Evolutionary conservation across 192 early-diverging fungal species (phyloP).

Genomic region (Linnemannia exigua): DNA sequence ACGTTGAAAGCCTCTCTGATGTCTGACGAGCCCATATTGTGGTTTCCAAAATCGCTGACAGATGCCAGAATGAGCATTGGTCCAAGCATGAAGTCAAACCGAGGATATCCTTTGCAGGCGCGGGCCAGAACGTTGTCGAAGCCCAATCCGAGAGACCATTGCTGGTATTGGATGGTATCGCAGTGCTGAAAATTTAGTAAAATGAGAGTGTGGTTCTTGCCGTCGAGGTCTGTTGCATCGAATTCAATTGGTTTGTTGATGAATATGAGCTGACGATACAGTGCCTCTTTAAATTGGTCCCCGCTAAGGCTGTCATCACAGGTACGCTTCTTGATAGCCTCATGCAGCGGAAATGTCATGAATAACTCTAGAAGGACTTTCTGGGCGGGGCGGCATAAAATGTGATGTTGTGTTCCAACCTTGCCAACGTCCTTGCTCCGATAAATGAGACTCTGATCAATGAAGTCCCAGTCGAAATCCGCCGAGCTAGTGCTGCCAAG

Average conservation of each 20-base stretch:
- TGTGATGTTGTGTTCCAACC: constrained; percentile 14
- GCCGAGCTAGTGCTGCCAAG: constrained; percentile 10
- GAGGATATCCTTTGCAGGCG: constrained; percentile 40
- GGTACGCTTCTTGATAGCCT: constrained; percentile 27
- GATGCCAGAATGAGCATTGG: constrained; percentile 49
- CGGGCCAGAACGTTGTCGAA: constrained; percentile 26
- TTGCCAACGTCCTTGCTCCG: constrained; percentile 12
- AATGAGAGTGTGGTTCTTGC: constrained; percentile 9
- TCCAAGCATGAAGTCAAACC: constrained; percentile 54
- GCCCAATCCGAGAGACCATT: constrained; percentile 39
- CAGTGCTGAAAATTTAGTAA: constrained; percentile 20
- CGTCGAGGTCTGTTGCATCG: constrained; percentile 49
- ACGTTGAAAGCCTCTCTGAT: constrained; percentile 41
- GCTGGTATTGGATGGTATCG: constrained; percentile 2
- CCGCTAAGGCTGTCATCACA: constrained; percentile 14
- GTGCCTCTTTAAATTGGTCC: constrained; percentile 35
- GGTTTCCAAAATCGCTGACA: constrained; percentile 36
- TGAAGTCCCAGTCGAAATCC: constrained; percentile 41
- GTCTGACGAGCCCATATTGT: constrained; percentile 32
- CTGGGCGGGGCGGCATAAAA: constrained; percentile 44
- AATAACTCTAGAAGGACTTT: constrained; percentile 45
- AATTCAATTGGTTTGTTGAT: constrained; percentile 25
- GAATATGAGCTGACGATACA: constrained; percentile 43
- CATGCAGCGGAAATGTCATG: constrained; percentile 32
- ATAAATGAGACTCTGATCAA: constrained; percentile 50